Conservation (phyloP, 2,329 filamentous ascomycete genomes). For the Sarocladium brachiariae region DNA sequence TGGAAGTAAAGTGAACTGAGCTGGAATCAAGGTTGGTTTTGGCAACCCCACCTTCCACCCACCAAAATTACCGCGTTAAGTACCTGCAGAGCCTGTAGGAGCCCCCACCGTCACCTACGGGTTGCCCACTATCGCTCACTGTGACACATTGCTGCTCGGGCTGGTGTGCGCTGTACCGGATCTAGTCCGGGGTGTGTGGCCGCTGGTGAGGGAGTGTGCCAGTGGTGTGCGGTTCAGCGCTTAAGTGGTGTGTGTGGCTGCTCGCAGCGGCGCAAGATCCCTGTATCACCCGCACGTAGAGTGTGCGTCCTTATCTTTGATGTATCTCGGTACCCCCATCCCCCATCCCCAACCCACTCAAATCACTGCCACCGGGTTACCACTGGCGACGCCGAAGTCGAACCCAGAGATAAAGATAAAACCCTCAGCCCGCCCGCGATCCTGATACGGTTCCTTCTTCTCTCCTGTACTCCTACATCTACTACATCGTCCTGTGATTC, state of each 20-base stretch:
- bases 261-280: constrained; percentile 4
- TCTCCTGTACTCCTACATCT: not conserved
- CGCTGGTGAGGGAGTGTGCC: not conserved
- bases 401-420: constrained; percentile 10
- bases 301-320: constrained; percentile 6
- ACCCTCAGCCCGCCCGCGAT: constrained; percentile 8
- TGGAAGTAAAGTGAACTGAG: not conserved
- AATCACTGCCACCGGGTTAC: not conserved
- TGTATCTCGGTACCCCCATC: constrained; percentile 9
- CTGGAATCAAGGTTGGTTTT: constrained; percentile 1
- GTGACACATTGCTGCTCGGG: not conserved
- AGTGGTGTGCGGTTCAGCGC: no score
- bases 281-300: not conserved
- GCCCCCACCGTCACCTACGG: constrained; percentile 1
- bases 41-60: constrained; percentile 4
- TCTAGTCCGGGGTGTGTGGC: not conserved
- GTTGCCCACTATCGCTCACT: not conserved
- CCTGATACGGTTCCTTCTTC: not conserved
- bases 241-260: constrained; percentile 7
- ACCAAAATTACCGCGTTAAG: not conserved
- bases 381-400: constrained; percentile 6
- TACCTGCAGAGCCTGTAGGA: not conserved
- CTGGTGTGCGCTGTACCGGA: no score
- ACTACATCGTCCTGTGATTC: not conserved
- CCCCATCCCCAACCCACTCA: no score